A percentile compares a stretch with the other conserved stretches of the same genome.
Evolutionary conservation across 1,139 yeast genomes (phyloP).

Genomic region (Blastobotrys illinoisensis): DNA sequence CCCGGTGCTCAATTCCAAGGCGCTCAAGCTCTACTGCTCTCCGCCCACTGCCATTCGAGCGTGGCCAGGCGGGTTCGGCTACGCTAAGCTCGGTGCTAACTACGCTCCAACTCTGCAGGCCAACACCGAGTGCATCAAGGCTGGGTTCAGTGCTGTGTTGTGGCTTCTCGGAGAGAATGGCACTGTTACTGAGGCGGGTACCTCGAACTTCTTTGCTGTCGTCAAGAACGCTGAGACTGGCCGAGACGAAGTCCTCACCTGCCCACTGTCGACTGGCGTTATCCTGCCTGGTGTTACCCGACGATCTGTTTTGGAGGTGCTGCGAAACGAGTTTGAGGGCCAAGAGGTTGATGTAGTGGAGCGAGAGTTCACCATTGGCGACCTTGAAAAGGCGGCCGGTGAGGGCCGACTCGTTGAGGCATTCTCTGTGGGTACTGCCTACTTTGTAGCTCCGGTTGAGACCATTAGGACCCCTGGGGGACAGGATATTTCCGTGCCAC

Average conservation of each 20-base stretch:
- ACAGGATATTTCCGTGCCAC: constrained; percentile 34
- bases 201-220: constrained; percentile 41
- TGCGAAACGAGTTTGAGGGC: constrained; percentile 27
- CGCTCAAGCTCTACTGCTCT: constrained; percentile 36
- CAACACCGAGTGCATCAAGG: constrained; percentile 34
- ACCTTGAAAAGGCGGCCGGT: constrained; percentile 34
- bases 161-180: constrained; percentile 40
- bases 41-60: constrained; percentile 39
- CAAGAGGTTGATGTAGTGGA: constrained; percentile 33
- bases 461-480: constrained; percentile 35
- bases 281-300: constrained; percentile 43
- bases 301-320: constrained; percentile 38
- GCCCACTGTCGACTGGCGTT: constrained; percentile 40
- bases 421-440: constrained; percentile 43
- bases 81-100: constrained; percentile 43
- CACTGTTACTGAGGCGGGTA: constrained; percentile 44
- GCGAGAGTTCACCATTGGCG: constrained; percentile 37
- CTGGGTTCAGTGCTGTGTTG: constrained; percentile 41
- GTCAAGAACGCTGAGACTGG: constrained; percentile 34
- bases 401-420: constrained; percentile 41
- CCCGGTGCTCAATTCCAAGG: constrained; percentile 28
- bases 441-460: constrained; percentile 38
- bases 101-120: constrained; percentile 42
- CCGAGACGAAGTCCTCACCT: constrained; percentile 39
- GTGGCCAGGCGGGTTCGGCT: constrained; percentile 46